Evolutionary conservation across 1,284 basidiomycete species (phyloP), one percentile per base, ranked within the genome.

Genomic region (Ceratobasidium sp.): DNA sequence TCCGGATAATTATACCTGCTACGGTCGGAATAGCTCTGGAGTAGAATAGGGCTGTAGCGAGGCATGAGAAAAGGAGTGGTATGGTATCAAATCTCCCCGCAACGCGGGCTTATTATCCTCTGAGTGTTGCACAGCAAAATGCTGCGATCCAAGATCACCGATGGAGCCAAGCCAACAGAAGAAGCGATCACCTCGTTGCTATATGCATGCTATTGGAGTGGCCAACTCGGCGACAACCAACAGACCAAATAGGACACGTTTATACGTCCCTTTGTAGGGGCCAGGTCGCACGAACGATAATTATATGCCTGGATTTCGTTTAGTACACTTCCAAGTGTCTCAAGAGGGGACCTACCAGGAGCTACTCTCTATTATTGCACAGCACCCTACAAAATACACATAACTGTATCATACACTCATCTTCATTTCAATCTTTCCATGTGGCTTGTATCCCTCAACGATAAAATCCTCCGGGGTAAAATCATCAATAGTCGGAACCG

Each of bases 391-490:
- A 17, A 64, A 64, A 64, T 44, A 44, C 61, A 64, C 9, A 44
- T 1, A 44, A 44, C n/a, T 22, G 3, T 1, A 43, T 71, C 68
- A 96, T 52, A 98, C 95, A 83, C 95, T 97, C 97, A 99, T 99
- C 87, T 96, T 96, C 97, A 99, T 99, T 70, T 94, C 88, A 81
- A 99, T 96, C 80, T 90, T 89, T 7, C 92, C 92, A 82, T 95
- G 90, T 13, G 95, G 94, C 79, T 93, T 89, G 82, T 99, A 99
- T 0, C 92, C 93, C 77, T 94, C 91, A 9, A 99, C 90, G 57
- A 92, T 87, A 78, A 99, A 91, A 83, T 99, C 96, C 25, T 90
- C 90, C 67, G 88, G 89, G 76, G 85, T 87, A 83, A 98, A 97
- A 52, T 91, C 92, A 83, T 98, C 96, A 62, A 99, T 95, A 9